Conservation (phyloP, 2,329 filamentous ascomycete species). For the Diaporthe sp. region DNA sequence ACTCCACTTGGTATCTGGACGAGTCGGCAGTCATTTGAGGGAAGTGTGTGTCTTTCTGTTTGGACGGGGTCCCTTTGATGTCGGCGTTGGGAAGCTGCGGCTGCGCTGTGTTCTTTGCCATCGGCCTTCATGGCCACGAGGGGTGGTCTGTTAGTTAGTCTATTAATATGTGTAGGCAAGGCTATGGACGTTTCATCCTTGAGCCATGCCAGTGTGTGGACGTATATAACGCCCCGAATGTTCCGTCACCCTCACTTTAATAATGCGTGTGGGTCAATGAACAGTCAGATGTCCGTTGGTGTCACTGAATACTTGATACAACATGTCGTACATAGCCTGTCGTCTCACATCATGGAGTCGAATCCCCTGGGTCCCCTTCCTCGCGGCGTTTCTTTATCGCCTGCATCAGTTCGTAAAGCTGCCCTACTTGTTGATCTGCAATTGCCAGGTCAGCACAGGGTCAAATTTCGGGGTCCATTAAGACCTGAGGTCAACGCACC, state of each 20-base stretch:
- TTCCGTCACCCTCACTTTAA: background rate
- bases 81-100: constrained; percentile 1
- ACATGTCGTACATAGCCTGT: background rate
- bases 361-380: constrained; percentile 37
- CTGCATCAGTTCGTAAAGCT: constrained; percentile 95
- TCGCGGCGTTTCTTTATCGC: constrained; percentile 68
- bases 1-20: constrained; percentile 61
- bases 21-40: constrained; percentile 38
- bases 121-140: background rate
- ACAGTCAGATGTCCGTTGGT: background rate
- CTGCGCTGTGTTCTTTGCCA: background rate
- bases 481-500: constrained; percentile 65
- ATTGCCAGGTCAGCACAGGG: constrained; percentile 35
- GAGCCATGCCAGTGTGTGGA: background rate
- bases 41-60: background rate
- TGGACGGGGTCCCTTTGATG: background rate
- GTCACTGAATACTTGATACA: background rate
- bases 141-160: constrained; percentile 4
- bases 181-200: background rate
- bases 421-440: constrained; percentile 90
- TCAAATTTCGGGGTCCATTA: background rate
- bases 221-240: background rate
- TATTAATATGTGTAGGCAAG: background rate
- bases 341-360: constrained; percentile 5
- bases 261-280: background rate